phyloP scores from a whole-genome alignment of 139 green algal species.

The Limnomonas spitsbergensis region DNA sequence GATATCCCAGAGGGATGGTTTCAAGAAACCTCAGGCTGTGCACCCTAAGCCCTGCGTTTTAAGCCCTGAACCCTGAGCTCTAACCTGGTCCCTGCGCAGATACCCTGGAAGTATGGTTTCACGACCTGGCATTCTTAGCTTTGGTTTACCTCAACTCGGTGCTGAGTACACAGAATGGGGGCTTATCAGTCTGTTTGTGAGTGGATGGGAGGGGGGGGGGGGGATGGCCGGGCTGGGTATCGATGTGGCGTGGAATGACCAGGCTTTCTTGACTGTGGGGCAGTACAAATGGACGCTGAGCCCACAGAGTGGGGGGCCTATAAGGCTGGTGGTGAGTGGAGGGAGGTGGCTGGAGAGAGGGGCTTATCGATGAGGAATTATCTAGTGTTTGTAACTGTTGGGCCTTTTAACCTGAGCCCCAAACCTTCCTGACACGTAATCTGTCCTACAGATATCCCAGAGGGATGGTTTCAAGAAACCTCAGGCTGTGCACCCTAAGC shows the following conservation, averaged over 20 bases:
- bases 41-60: no score
- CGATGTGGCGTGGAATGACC: conserved; percentile 11
- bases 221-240: background rate
- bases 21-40: no score
- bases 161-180: background rate
- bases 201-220: background rate
- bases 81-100: no score
- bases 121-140: conserved; percentile 9
- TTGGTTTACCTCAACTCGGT: background rate
- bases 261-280: conserved; percentile 10
- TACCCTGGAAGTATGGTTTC: no score
- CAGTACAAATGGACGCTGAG: conserved; percentile 9
- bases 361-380: no score
- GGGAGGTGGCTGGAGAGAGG: no score
- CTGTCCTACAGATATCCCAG: no score
- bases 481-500: background rate
- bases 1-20: no score
- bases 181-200: background rate
- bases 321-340: background rate
- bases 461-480: no score
- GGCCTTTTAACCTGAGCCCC: no score
- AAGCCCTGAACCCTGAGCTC: no score
- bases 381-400: background rate
- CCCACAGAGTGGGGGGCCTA: conserved; percentile 3
- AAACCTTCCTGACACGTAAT: background rate